Percentiles rank a stretch among this genome's conserved stretches.
phyloP scores from a whole-genome alignment of 2,329 filamentous ascomycete genomes.

The Phyllosticta citrichinensis region DNA sequence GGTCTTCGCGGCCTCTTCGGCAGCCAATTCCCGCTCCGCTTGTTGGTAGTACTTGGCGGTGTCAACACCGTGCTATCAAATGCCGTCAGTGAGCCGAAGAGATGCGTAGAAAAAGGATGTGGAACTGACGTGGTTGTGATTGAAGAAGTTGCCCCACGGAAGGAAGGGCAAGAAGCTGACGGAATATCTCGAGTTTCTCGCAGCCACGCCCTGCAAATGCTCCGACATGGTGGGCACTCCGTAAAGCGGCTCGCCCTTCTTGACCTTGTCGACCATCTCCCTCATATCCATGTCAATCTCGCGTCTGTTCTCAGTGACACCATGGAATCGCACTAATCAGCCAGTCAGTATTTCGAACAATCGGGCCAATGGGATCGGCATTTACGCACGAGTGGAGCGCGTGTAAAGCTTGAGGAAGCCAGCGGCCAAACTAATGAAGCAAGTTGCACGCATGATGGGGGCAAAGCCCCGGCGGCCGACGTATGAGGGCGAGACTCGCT shows the following conservation, averaged over 20 bases:
- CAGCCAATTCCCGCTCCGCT: conserved; percentile 86
- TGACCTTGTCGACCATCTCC: conserved; percentile 96
- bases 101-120: conserved; percentile 12
- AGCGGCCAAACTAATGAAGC: conserved; percentile 61
- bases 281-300: conserved; percentile 95
- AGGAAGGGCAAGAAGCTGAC: conserved; percentile 74
- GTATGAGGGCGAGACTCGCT: conserved; percentile 75
- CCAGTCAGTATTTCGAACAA: conserved; percentile 43
- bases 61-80: conserved; percentile 78
- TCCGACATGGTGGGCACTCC: conserved; percentile 68
- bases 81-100: neutral
- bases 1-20: conserved; percentile 41
- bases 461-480: conserved; percentile 75
- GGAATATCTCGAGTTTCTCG: conserved; percentile 85
- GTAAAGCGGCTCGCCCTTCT: conserved; percentile 82
- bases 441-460: conserved; percentile 69
- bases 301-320: conserved; percentile 81
- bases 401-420: conserved; percentile 82
- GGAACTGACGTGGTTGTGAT: conserved; percentile 61
- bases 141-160: conserved; percentile 98
- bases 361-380: conserved; percentile 3
- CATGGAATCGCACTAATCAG: conserved; percentile 82
- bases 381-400: conserved; percentile 66
- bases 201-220: conserved; percentile 88
- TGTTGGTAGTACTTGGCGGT: conserved; percentile 98